These are phyloP conservation scores for Zygoascus bituminiphila DNA, from an alignment of 805 yeast genomes.

Conservation along the genomic window DNA sequence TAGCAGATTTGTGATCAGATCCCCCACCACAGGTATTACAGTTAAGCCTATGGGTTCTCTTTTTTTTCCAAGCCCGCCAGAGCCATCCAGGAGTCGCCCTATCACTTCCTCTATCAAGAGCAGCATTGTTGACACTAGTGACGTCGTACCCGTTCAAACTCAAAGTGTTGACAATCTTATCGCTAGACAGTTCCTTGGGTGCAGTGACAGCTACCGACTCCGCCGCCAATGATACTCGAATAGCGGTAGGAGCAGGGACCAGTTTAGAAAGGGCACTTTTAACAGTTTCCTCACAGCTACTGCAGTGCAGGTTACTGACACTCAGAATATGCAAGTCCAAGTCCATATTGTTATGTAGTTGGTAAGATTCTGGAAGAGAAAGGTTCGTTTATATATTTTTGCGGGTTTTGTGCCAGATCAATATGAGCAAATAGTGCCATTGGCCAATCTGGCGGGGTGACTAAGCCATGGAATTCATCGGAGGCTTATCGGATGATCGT, in stretches of 20 bases:
- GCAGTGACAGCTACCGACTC: conserved; percentile 24
- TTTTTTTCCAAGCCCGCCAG: background rate
- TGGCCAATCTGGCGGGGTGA: background rate
- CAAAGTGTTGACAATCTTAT: conserved; percentile 12
- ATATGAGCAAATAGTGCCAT: background rate
- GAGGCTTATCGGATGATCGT: too few species aligned
- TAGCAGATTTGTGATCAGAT: conserved; percentile 6
- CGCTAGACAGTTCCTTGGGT: conserved; percentile 15
- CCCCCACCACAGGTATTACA: conserved; percentile 13
- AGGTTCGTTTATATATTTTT: background rate
- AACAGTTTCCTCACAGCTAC: conserved; percentile 40
- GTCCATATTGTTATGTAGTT: too few species aligned
- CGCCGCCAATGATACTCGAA: conserved; percentile 20
- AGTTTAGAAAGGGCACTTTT: conserved; percentile 24
- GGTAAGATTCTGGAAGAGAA: too few species aligned
- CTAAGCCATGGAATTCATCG: background rate
- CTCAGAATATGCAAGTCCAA: conserved; percentile 15
- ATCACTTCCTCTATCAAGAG: background rate
- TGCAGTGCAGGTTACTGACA: conserved; percentile 48
- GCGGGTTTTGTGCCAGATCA: background rate
- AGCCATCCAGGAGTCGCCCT: background rate
- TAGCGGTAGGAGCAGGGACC: conserved; percentile 13
- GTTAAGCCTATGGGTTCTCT: conserved; percentile 9
- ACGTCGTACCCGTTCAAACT: conserved; percentile 24
- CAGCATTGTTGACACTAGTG: conserved; percentile 9